Percentiles rank a stretch among this genome's conserved stretches.
phyloP scores from a whole-genome alignment of 768 basidiomycete genomes.

The Tylopilus plumbeoviolaceoides region DNA sequence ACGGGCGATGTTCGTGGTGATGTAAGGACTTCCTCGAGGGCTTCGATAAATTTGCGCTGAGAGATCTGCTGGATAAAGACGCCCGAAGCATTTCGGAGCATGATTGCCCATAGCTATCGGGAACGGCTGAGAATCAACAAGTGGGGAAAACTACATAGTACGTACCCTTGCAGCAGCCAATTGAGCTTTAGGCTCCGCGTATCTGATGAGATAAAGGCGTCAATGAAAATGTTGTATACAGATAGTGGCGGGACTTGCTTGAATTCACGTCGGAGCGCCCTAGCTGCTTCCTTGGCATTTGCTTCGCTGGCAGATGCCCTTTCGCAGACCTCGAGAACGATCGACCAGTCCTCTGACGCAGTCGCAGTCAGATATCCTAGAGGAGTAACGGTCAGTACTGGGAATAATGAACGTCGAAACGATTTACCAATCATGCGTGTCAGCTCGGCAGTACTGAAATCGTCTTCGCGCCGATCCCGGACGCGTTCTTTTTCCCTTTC shows the following conservation, averaged over 20 bases:
- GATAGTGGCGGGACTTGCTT: conserved; percentile 45
- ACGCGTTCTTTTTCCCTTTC: conserved; percentile 31
- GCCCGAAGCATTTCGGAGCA: conserved; percentile 78
- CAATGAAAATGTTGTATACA: conserved; percentile 5
- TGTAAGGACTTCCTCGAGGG: conserved; percentile 67
- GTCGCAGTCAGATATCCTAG: conserved; percentile 73
- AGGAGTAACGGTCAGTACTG: not conserved
- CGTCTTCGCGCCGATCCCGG: conserved; percentile 36
- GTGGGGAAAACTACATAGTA: conserved; percentile 7
- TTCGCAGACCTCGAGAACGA: conserved; percentile 85
- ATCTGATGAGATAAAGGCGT: conserved; percentile 36
- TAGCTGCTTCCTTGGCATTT: conserved; percentile 80
- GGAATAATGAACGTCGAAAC: not conserved
- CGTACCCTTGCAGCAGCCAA: conserved; percentile 71
- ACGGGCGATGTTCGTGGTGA: conserved; percentile 69
- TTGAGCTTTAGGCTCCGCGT: conserved; percentile 72
- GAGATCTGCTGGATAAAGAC: conserved; percentile 67
- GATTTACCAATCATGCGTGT: conserved; percentile 67
- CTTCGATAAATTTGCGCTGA: conserved; percentile 74
- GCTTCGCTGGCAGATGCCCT: conserved; percentile 66
- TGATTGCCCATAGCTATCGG: conserved; percentile 79
- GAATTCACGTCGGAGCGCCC: conserved; percentile 80
- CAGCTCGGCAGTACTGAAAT: conserved; percentile 48
- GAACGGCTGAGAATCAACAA: not conserved
- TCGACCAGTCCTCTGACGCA: conserved; percentile 74